Base-by-base conservation (phyloP, 2,329 filamentous ascomycete genomes). In the Sordariomycetes sp. region DNA sequence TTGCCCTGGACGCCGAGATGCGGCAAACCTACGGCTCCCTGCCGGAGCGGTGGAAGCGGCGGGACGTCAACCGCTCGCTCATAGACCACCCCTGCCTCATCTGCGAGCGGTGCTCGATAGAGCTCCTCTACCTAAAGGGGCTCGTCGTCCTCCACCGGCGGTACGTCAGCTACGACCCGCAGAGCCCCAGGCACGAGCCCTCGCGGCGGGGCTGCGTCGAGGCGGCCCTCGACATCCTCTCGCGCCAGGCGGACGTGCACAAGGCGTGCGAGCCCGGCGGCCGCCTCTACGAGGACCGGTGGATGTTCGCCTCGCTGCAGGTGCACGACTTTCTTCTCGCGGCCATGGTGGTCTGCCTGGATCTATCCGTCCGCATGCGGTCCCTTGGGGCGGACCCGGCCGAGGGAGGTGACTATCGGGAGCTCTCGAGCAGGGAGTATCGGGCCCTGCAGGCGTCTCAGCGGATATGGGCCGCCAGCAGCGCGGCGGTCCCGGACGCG, bases 271-370 rank as follows among this genome's bases (percentile, higher is more conserved):
- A 73, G 24, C 71, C 74, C 0, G 77, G 76, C 1, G 76, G 77
- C 0, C 69, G 71, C 6, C 58, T 81, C 3, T 67, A 73, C 58
- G 67, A 71, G 5, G 71, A 77, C 48, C 65, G 71, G 22, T 78
- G 76, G 71, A 75, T 79, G 64, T 59, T 79, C 1, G 72, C 68
- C 1, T 72, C 73, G 0, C 65, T 81, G 18, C 71, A 74, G 0
- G 68, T 69, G 50, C 73, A 77, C n/a, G 77, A 81, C 58, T 80
- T 77, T 51, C 68, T 81, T 1, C 69, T 81, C 1, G 79, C 78
- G 0, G 72, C 74, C 8, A 79, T 79, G 73, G 73, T 81, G 16
- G 63, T 81, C 3, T 81, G 75, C 58, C 63, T 79, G 0, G 66
- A 70, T 22, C 56, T 70, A 0, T 68, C 67, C 0, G 57, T 69